Evolutionary conservation across 306 rosid genomes (phyloP), one percentile per base, ranked within the genome.

Genomic region (Casuarina equisetifolia): DNA sequence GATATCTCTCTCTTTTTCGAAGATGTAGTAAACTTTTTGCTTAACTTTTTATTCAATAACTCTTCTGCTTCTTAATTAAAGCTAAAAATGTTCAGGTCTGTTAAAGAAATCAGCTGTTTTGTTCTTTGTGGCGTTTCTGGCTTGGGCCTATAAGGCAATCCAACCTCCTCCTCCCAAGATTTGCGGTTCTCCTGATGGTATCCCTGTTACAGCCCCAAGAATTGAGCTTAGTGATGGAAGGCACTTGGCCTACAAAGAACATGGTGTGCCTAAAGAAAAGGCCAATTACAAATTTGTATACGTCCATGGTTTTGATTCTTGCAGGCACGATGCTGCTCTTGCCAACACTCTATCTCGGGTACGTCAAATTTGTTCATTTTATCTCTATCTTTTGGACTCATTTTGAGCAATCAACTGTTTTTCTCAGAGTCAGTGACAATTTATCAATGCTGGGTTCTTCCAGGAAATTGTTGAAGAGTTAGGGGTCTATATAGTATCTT

Each of bases 171-270:
- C 94, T 20, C 79, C 90, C 6, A 92, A 90, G 81, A 85, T 74
- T 76, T 92, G 97, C 78, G 98, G 99, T 68, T 82, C 96, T 77
- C 79, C 89, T 9, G 88, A 77, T 75, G 99, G 97, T 25, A 96
- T 88, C 1, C 88, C 89, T 44, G 71, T 92, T 72, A 95, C 98
- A 46, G 93, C 93, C 44, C 74, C 88, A 17, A 88, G 96, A 84
- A 86, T 91, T 77, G 87, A 89, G 79, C 88, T 95, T 58, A 88
- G 91, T 73, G 97, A 95, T 82, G 97, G 97, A 75, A 89, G 99
- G 73, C 83, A 90, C 86, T 85, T 92, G 84, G 96, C 99, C 20
- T 96, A 90, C 87, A 82, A 87, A 74, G 97, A 92, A 88, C 79
- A 88, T 17, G 99, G 99, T 42, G 88, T 87, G 69, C 78, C 92